A percentile compares a stretch with the other conserved stretches of the same genome.
Conservation (phyloP, 306 rosid species). For the Rosa lucieae region DNA sequence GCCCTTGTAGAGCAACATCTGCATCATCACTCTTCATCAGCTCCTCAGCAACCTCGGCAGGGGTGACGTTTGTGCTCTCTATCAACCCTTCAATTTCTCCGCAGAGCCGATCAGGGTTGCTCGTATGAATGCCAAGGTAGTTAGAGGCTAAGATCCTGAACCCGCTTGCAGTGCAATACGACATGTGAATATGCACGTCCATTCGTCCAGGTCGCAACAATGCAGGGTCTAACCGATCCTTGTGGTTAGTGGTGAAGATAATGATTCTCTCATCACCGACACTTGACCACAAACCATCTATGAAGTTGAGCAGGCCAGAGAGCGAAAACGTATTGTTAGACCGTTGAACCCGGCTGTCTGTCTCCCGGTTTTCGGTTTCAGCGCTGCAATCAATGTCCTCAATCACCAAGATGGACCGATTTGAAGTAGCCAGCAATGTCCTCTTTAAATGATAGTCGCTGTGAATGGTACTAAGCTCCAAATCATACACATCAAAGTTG, state of each 20-base stretch:
- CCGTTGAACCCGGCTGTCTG: not conserved
- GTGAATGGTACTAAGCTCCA: conserved; percentile 32
- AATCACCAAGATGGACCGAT: conserved; percentile 44
- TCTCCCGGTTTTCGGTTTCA: conserved; percentile 7
- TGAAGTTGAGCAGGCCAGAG: conserved; percentile 45
- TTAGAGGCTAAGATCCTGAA: conserved; percentile 38
- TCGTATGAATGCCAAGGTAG: conserved; percentile 35
- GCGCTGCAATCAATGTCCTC: conserved; percentile 39
- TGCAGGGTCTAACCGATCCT: conserved; percentile 48
- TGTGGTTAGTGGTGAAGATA: conserved; percentile 60
- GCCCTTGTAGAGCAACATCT: conserved; percentile 24
- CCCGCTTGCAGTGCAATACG: conserved; percentile 36
- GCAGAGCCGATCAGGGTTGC: conserved; percentile 15
- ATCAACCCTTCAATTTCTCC: conserved; percentile 35
- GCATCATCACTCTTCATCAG: conserved; percentile 52
- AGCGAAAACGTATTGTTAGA: conserved; percentile 29
- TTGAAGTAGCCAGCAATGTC: conserved; percentile 27
- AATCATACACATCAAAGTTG: conserved; percentile 43
- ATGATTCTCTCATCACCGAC: conserved; percentile 61
- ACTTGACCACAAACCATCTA: conserved; percentile 69
- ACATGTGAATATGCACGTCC: conserved; percentile 58
- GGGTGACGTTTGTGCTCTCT: conserved; percentile 36
- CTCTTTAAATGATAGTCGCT: conserved; percentile 27
- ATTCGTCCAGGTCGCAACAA: conserved; percentile 57
- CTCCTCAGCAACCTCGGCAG: conserved; percentile 57